phyloP scores from a whole-genome alignment of 2,329 filamentous ascomycete genomes.

The Talaromyces sp. region DNA sequence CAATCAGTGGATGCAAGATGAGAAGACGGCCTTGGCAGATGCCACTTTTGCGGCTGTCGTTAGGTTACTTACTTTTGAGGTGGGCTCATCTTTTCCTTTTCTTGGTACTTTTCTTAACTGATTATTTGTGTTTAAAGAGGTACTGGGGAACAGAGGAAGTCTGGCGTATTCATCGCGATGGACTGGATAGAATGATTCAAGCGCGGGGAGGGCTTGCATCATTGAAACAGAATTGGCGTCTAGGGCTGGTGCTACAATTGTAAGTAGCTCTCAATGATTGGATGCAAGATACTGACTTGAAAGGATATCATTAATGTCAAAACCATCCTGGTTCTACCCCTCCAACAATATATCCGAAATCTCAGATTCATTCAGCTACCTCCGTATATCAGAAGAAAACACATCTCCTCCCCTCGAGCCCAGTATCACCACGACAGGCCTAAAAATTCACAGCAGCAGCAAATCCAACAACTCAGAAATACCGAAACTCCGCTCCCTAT shows the following conservation, averaged over 20 bases:
- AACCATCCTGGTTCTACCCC: slow-evolving; percentile 13
- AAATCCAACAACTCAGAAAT: slow-evolving; percentile 1
- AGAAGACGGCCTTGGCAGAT: slow-evolving; percentile 7
- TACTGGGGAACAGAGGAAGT: slow-evolving; percentile 11
- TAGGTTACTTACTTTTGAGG: slow-evolving; percentile 14
- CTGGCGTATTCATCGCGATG: slow-evolving; percentile 10
- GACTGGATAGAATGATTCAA: slow-evolving; percentile 11
- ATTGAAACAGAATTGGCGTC: slow-evolving; percentile 9
- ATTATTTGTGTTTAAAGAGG: neutral
- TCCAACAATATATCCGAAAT: slow-evolving; percentile 14
- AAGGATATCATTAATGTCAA: slow-evolving; percentile 4
- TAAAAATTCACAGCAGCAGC: neutral
- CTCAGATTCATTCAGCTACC: slow-evolving; percentile 6
- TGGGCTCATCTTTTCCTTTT: neutral
- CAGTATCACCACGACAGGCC: neutral
- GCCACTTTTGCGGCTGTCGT: slow-evolving; percentile 13
- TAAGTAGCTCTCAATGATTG: neutral
- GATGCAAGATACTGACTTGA: neutral
- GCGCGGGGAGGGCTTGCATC: slow-evolving; percentile 3
- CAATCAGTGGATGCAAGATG: slow-evolving; percentile 13
- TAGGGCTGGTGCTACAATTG: slow-evolving; percentile 10
- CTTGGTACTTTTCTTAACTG: neutral
- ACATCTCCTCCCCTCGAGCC: neutral
- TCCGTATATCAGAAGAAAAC: neutral
- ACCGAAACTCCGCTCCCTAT: slow-evolving; percentile 8